phyloP scores from a whole-genome alignment of 352 stramenopile species.

The Globisporangium spiculum region DNA sequence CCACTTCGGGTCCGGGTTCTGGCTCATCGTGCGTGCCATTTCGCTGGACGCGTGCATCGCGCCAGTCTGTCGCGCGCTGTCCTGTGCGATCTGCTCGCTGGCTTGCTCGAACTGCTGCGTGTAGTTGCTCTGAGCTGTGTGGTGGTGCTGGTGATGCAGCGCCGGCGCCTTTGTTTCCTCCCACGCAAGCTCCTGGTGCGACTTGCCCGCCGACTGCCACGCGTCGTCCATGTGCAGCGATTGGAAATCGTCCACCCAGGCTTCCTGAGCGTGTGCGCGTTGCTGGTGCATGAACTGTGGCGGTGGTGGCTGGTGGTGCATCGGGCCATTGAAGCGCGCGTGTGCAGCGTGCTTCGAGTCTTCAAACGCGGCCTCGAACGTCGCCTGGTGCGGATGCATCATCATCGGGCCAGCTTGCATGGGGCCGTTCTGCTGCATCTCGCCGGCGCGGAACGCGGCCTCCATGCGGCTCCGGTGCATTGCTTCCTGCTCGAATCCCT shows the following conservation, averaged over 20 bases:
- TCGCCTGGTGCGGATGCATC: conserved; percentile 51
- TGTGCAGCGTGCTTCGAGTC: conserved; percentile 30
- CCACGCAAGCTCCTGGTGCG: conserved; percentile 64
- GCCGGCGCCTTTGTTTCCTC: conserved; percentile 46
- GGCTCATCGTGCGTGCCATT: conserved; percentile 75
- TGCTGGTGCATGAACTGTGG: conserved; percentile 28
- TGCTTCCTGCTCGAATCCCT: conserved; percentile 61
- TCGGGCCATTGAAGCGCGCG: conserved; percentile 23
- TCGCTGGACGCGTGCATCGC: conserved; percentile 56
- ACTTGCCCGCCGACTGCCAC: conserved; percentile 58
- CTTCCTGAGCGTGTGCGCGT: conserved; percentile 35
- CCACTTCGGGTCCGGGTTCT: conserved; percentile 76
- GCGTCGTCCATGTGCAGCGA: conserved; percentile 53
- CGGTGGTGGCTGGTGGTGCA: conserved; percentile 41
- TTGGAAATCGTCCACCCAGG: conserved; percentile 72
- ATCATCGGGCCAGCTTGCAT: conserved; percentile 18
- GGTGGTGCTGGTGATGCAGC: conserved; percentile 34
- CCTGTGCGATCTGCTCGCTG: conserved; percentile 23
- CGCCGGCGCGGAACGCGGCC: conserved; percentile 51
- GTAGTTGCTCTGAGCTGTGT: conserved; percentile 24
- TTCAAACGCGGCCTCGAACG: conserved; percentile 58
- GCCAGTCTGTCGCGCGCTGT: conserved; percentile 29
- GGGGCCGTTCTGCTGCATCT: conserved; percentile 19
- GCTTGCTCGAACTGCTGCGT: conserved; percentile 26
- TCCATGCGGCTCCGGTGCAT: conserved; percentile 64